Conservation (phyloP, 108 stramenopile genomes). For the Pseudonitzschia delicatissima region DNA sequence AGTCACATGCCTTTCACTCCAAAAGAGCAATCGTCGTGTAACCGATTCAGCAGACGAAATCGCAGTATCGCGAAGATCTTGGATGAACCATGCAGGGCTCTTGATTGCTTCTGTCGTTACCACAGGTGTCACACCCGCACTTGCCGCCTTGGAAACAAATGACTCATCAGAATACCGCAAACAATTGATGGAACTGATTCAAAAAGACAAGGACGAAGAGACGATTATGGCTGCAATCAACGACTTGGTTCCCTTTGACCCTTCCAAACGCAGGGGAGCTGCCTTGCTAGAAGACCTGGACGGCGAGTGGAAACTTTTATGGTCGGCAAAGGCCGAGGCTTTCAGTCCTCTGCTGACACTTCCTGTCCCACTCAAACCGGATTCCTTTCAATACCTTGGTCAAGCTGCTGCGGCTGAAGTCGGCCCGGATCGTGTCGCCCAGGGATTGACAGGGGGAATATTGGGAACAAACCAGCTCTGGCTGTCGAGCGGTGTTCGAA, state of each 20-base stretch:
- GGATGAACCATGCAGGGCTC: no score
- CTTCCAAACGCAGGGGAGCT: conserved; percentile 4
- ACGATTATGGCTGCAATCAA: neutral
- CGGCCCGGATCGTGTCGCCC: conserved; percentile 61
- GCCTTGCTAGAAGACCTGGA: conserved; percentile 28
- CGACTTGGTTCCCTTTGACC: neutral
- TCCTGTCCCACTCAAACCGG: conserved; percentile 55
- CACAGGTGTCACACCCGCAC: no score
- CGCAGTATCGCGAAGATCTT: no score
- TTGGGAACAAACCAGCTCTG: conserved; percentile 25
- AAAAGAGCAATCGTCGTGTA: no score
- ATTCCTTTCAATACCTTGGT: conserved; percentile 69
- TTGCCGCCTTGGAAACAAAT: neutral
- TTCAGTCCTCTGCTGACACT: conserved; percentile 67
- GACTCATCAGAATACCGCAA: no score
- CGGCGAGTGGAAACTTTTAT: conserved; percentile 68
- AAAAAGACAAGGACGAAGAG: neutral
- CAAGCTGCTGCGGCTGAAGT: conserved; percentile 46
- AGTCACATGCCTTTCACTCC: no score
- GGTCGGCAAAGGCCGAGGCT: conserved; percentile 55
- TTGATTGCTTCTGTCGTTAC: no score
- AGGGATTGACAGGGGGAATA: conserved; percentile 37
- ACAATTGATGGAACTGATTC: neutral
- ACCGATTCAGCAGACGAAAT: no score
- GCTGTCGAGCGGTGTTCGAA: conserved; percentile 36